Percentiles rank a stretch among this genome's conserved stretches.
These are phyloP conservation scores for Ustilago curta DNA, from an alignment of 1,284 basidiomycete genomes.

Conservation along the genomic window DNA sequence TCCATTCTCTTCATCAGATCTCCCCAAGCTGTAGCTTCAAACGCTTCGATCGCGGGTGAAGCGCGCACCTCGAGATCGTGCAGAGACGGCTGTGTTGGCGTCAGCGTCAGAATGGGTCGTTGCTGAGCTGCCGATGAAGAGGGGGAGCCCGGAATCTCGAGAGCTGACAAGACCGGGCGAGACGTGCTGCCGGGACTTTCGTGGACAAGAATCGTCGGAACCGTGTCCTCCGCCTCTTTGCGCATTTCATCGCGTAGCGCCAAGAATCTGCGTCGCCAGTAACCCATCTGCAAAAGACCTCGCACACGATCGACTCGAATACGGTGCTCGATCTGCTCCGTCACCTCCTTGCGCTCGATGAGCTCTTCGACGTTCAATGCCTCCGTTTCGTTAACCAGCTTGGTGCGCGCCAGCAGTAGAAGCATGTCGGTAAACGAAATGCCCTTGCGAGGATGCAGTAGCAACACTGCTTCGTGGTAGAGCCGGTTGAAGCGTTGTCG, in stretches of 20 bases:
- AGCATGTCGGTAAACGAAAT: conserved; percentile 94
- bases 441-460: conserved; percentile 75
- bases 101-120: conserved; percentile 17
- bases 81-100: conserved; percentile 26
- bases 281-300: conserved; percentile 58
- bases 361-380: conserved; percentile 65
- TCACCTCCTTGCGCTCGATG: conserved; percentile 55
- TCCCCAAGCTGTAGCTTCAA: conserved; percentile 55
- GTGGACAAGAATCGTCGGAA: conserved; percentile 31
- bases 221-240: conserved; percentile 7
- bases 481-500: conserved; percentile 62
- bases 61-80: conserved; percentile 45
- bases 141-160: conserved; percentile 20
- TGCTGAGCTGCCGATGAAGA: not conserved
- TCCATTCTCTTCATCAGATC: conserved; percentile 54
- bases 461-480: conserved; percentile 68
- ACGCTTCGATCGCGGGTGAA: conserved; percentile 48
- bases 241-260: conserved; percentile 39
- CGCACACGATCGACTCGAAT: conserved; percentile 63
- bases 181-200: conserved; percentile 16
- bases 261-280: conserved; percentile 59
- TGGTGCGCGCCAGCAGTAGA: conserved; percentile 87
- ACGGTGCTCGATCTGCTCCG: conserved; percentile 60
- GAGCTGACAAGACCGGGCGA: conserved; percentile 14
- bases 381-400: conserved; percentile 82